These are phyloP conservation scores for Physcomitrium patens DNA, from an alignment of 225 moss, liverwort and hornwort genomes.

Conservation along the genomic window DNA sequence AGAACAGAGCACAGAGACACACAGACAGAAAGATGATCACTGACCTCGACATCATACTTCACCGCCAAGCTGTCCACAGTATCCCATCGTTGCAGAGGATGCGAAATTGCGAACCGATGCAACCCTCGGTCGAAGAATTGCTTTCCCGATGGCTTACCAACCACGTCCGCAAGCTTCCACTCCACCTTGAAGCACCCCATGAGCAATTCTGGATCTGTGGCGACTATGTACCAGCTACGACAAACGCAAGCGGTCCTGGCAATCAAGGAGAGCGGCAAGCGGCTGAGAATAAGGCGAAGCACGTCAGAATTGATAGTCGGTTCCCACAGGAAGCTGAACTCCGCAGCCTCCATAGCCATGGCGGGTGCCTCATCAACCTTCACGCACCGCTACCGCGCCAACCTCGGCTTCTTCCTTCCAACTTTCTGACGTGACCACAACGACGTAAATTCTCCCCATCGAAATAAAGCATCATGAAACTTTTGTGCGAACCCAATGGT, in stretches of 20 bases:
- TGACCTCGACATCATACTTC: slow-evolving; percentile 65
- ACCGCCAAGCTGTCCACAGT: slow-evolving; percentile 59
- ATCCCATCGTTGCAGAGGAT: slow-evolving; percentile 59
- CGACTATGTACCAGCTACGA: slow-evolving; percentile 46
- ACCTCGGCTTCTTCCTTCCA: not conserved
- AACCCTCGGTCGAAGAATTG: slow-evolving; percentile 36
- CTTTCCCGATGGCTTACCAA: slow-evolving; percentile 33
- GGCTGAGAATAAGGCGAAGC: slow-evolving; percentile 45
- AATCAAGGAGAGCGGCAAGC: slow-evolving; percentile 30
- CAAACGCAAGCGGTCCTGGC: slow-evolving; percentile 55
- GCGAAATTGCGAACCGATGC: slow-evolving; percentile 44
- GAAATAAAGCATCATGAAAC: too few relatives aligned
- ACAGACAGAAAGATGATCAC: not conserved
- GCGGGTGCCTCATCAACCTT: slow-evolving; percentile 26
- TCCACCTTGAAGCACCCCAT: slow-evolving; percentile 46
- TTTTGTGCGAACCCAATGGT: too few relatives aligned
- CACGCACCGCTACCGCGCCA: not conserved
- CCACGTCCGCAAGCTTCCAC: slow-evolving; percentile 50
- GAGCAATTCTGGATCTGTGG: slow-evolving; percentile 42
- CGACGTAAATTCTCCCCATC: too few relatives aligned
- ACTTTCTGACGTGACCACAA: not conserved
- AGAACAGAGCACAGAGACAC: not conserved
- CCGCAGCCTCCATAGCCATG: slow-evolving; percentile 48
- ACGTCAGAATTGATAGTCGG: slow-evolving; percentile 40
- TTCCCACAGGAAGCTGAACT: slow-evolving; percentile 42